Evolutionary conservation across 1,284 basidiomycete species (phyloP), one percentile per base, ranked within the genome.

Genomic region (Cryptococcus deneoformans): DNA sequence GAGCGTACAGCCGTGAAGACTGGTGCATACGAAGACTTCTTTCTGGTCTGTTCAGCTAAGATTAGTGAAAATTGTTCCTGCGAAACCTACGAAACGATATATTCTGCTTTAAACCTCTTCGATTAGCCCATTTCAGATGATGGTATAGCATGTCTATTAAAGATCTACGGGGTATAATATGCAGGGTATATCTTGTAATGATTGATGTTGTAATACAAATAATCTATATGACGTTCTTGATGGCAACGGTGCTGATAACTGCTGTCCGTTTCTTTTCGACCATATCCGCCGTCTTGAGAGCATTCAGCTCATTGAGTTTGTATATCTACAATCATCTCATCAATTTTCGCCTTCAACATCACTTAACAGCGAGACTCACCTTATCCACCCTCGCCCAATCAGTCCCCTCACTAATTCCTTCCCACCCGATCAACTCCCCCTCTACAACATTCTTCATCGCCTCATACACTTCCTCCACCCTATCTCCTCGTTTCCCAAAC

Each of bases 381-480:
- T 90, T 89, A 63, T 85, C 85, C 10, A 93, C 78, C 1, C 80
- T 71, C 0, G 75, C 59, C 89, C 88, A 92, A 72, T 91, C 88
- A 39, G 40, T 36, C n/a, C 7, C 42, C 20, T 20, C 20, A 20
- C 20, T 20, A 20, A 20, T 20, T 20, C 20, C 20, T 20, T 20
- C 20, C 20, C 20, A 20, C 59, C 89, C 88, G 91, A 72, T 91
- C 88, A 39, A 24, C 20, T 34, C 7, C 42, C 71, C 20, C 20
- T 64, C 24, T 2, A 69, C 70, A 4, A 87, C 63, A 2, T 73
- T 66, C 1, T 75, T 64, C 3, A 91, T 77, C 1, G 77, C 76
- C 5, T 73, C 70, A 14, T 69, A 71, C 1, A 69, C 60, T 36
- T 55, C 59, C n/a, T 64, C 58, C 0, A 62, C 66, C 0, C 70